Evolutionary conservation across 305 asterid genomes (phyloP), one percentile per base, ranked within the genome.

Genomic region (Coffea humblotiana): DNA sequence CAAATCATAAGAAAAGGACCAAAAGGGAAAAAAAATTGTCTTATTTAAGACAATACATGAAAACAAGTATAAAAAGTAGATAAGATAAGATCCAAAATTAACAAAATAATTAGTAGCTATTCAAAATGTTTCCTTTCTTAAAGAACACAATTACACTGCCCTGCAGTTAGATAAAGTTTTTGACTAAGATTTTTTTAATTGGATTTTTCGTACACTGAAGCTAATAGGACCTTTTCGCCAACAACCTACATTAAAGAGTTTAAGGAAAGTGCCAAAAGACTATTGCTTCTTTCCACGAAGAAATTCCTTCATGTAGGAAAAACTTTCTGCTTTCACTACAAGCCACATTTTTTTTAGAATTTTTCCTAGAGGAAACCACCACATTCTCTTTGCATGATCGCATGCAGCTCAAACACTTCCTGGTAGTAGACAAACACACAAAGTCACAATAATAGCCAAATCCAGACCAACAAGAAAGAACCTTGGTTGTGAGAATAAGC

Each of bases 401-500:
- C 99, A 89, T 10, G 97, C 98, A 78, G 97, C 87, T 94, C 97
- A 64, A 88, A 96, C 32, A 90, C 96, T 23, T 92, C 97, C 98
- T 93, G 90, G 76, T 75, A 85, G 76, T 75, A 85, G 74, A 71
- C 21, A 1, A 51, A 71, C 45, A 27, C 16, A 78, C 35, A 71
- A 5, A 69, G 77, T 77, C 54, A 51, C 66, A 27, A 54, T 16
- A 72, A 35, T 37, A n/a, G 71, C 6, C 25, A 49, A 72, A 74
- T 18, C 19, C 74, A 48, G 18, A 66, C 43, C 65, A 72, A 14
- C 27, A 54, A 51, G 23, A 58, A 70, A 54, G 67, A 69, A 45
- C 25, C 9, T 25, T 2, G 27, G 15, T 25, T 3, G 16, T 14
- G 2, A 6, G 27, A 29, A 74, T 43, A 15, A 77, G 48, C 16